Evolutionary conservation across 345 rosid genomes (phyloP).

Genomic region (Ceriops decandra): DNA sequence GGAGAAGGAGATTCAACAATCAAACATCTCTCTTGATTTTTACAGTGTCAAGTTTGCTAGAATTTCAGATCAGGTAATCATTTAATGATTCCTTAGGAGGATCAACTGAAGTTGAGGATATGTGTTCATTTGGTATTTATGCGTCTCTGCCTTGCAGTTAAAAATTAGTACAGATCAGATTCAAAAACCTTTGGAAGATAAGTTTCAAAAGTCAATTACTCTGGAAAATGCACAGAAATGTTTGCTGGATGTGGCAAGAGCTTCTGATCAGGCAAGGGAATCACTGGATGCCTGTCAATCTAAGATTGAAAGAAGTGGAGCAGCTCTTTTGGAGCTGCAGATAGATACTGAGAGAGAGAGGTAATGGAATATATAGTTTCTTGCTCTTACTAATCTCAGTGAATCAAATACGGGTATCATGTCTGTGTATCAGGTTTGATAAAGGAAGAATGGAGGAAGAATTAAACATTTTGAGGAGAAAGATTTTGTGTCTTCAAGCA

Average conservation of each 20-base stretch:
- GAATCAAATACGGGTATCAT: conserved; percentile 2
- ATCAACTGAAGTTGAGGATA: background rate
- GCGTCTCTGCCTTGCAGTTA: conserved; percentile 50
- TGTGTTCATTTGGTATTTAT: conserved; percentile 5
- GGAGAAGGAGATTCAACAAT: conserved; percentile 72
- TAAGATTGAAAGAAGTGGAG: conserved; percentile 50
- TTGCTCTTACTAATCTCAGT: background rate
- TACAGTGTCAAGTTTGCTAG: conserved; percentile 58
- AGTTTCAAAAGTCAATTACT: conserved; percentile 40
- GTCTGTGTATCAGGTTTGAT: conserved; percentile 49
- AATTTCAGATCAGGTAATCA: conserved; percentile 82
- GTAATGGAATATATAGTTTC: conserved; percentile 31
- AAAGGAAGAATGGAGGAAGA: conserved; percentile 83
- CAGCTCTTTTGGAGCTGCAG: conserved; percentile 47
- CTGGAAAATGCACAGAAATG: conserved; percentile 61
- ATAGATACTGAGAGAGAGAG: conserved; percentile 69
- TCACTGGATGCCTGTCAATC: conserved; percentile 59
- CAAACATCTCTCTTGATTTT: conserved; percentile 58
- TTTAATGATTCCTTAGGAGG: conserved; percentile 1
- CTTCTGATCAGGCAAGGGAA: conserved; percentile 61
- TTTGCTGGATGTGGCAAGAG: conserved; percentile 49
- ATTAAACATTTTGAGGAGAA: conserved; percentile 58
- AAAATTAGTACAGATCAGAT: conserved; percentile 59
- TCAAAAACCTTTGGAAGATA: conserved; percentile 69
- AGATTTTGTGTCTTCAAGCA: conserved; percentile 50